phyloP scores from a whole-genome alignment of 2,329 filamentous ascomycete genomes.

The Helminthosporium solani region DNA sequence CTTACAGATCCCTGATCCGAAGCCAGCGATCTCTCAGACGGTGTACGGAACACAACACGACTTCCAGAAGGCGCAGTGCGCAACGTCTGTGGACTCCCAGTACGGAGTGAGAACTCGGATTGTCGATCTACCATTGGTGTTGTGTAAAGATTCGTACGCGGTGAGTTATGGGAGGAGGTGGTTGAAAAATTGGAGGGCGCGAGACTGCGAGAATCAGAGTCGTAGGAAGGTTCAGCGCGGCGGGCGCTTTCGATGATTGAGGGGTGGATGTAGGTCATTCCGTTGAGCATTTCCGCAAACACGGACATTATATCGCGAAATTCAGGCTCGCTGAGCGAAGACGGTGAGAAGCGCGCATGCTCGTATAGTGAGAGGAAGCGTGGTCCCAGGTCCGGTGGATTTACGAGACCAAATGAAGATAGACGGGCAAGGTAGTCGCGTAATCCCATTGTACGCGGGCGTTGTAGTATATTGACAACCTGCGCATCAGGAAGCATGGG shows the following conservation, averaged over 20 bases:
- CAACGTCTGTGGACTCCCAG: slow-evolving; percentile 28
- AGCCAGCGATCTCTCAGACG: slow-evolving; percentile 25
- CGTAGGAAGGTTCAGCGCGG: slow-evolving; percentile 17
- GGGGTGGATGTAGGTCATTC: slow-evolving; percentile 67
- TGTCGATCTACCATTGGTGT: slow-evolving; percentile 27
- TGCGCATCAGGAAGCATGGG: slow-evolving; percentile 59
- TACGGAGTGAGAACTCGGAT: slow-evolving; percentile 23
- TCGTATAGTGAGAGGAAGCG: slow-evolving; percentile 79
- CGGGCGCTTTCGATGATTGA: slow-evolving; percentile 51
- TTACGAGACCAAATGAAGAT: slow-evolving; percentile 63
- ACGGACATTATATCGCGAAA: slow-evolving; percentile 81
- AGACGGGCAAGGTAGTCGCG: slow-evolving; percentile 78
- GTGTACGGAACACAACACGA: slow-evolving; percentile 16
- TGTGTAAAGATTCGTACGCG: slow-evolving; percentile 28
- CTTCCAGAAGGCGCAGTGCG: slow-evolving; percentile 28
- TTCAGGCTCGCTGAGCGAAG: slow-evolving; percentile 64
- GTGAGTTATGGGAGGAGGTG: slow-evolving; percentile 19
- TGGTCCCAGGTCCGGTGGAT: slow-evolving; percentile 50
- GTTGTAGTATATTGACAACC: slow-evolving; percentile 69
- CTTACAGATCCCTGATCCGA: slow-evolving; percentile 31
- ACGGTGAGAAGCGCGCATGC: slow-evolving; percentile 75
- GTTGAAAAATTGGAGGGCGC: slow-evolving; percentile 28
- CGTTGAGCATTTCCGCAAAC: slow-evolving; percentile 77
- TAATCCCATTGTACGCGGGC: slow-evolving; percentile 69
- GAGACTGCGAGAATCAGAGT: slow-evolving; percentile 36